Conservation (phyloP, 805 yeast species). For the Kodamaea kaohsiungensis region DNA sequence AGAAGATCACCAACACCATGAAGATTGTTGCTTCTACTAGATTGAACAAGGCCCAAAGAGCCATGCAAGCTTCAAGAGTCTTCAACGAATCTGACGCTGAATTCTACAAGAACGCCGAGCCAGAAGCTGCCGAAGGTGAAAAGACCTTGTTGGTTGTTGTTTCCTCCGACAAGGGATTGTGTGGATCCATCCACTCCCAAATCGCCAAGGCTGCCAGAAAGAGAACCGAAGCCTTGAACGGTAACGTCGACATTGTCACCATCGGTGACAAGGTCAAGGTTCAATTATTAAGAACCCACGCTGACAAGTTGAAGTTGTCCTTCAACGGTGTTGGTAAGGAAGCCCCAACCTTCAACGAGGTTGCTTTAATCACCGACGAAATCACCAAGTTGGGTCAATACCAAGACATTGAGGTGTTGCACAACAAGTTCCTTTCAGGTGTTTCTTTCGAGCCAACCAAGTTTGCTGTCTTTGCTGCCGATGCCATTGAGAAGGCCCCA, state of each 20-base stretch:
- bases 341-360: constrained; percentile 92
- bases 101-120: constrained; percentile 81
- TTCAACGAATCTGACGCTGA: constrained; percentile 79
- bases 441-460: constrained; percentile 86
- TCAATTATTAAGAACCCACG: constrained; percentile 83
- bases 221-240: constrained; percentile 60
- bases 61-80: constrained; percentile 84
- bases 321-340: constrained; percentile 95
- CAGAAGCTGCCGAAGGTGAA: constrained; percentile 55
- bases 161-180: constrained; percentile 96
- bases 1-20: constrained; percentile 99
- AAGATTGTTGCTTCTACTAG: constrained; percentile 98
- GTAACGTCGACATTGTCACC: constrained; percentile 73
- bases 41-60: constrained; percentile 91
- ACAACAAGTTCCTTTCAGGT: constrained; percentile 85
- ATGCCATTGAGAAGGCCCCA: constrained; percentile 79
- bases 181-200: constrained; percentile 98
- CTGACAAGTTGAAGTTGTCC: constrained; percentile 66
- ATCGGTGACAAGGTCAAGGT: constrained; percentile 93
- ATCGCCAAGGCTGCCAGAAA: constrained; percentile 84
- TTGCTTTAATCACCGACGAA: constrained; percentile 85
- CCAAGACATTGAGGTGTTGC: constrained; percentile 75
- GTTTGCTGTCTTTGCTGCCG: constrained; percentile 65
- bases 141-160: constrained; percentile 83
- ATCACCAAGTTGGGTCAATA: constrained; percentile 68